Conservation (phyloP, 2,329 filamentous ascomycete species). For the Colletotrichum higginsianum region DNA sequence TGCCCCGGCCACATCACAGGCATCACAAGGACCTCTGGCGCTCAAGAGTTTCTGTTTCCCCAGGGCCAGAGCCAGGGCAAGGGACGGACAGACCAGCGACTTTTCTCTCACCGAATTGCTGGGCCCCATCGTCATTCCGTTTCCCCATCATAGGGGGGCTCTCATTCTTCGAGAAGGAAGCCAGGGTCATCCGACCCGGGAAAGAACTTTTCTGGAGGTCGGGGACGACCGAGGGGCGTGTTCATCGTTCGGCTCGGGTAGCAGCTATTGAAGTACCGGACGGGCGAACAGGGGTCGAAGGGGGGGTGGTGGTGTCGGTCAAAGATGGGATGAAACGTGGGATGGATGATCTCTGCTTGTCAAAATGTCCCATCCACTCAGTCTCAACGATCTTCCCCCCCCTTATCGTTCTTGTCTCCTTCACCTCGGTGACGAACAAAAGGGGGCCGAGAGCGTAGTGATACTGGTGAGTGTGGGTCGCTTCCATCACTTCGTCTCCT, state of each 20-base stretch:
- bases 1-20: neutral
- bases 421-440: neutral
- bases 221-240: conserved; percentile 16
- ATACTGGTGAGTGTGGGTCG: neutral
- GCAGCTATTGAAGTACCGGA: neutral
- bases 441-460: neutral
- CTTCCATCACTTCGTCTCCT: neutral
- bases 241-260: no score
- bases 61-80: neutral
- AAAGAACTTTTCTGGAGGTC: conserved; percentile 17
- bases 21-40: neutral
- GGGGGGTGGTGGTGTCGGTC: neutral
- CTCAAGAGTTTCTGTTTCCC: neutral
- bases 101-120: conserved; percentile 14
- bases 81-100: neutral
- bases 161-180: conserved; percentile 5
- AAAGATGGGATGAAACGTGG: conserved; percentile 35
- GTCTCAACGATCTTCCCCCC: neutral
- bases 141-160: neutral
- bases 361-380: conserved; percentile 22
- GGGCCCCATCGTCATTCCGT: conserved; percentile 2
- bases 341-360: conserved; percentile 28
- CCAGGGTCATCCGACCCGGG: neutral
- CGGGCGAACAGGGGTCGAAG: neutral
- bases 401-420: neutral